Evolutionary conservation across 2,329 filamentous ascomycete species (phyloP).

Genomic region (Trichocomaceae sp.): DNA sequence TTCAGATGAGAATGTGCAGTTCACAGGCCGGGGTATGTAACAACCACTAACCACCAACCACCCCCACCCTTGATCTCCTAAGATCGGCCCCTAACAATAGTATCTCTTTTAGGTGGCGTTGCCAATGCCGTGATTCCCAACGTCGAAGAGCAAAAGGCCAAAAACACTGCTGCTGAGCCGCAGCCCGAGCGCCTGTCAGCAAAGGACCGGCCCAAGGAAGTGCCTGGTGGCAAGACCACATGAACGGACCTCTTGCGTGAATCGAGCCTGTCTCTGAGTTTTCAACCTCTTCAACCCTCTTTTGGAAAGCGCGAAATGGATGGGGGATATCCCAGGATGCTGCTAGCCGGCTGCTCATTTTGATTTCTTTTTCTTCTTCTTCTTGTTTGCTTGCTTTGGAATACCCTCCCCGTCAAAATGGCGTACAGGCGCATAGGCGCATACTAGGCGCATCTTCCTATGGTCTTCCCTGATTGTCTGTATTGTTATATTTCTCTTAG

Average conservation of each 20-base stretch:
- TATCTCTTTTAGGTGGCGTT: constrained; percentile 24
- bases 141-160: constrained; percentile 13
- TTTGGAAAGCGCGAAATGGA: no score
- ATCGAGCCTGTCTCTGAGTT: not conserved
- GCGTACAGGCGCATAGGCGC: not conserved
- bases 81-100: not conserved
- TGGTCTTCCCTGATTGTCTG: not conserved
- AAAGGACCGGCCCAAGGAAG: constrained; percentile 24
- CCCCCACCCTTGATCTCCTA: not conserved
- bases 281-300: not conserved
- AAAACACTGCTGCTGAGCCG: constrained; percentile 6
- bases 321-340: not conserved
- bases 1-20: constrained; percentile 33
- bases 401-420: constrained; percentile 6
- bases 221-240: constrained; percentile 11
- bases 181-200: constrained; percentile 18
- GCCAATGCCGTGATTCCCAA: constrained; percentile 31
- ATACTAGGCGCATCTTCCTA: not conserved
- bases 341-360: not conserved
- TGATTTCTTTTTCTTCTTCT: not conserved
- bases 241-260: not conserved
- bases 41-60: not conserved
- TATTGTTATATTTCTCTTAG: not conserved
- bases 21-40: constrained; percentile 40
- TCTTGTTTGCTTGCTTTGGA: not conserved